phyloP scores from a whole-genome alignment of 163 green algal genomes.

The Scenedesmus sp. region DNA sequence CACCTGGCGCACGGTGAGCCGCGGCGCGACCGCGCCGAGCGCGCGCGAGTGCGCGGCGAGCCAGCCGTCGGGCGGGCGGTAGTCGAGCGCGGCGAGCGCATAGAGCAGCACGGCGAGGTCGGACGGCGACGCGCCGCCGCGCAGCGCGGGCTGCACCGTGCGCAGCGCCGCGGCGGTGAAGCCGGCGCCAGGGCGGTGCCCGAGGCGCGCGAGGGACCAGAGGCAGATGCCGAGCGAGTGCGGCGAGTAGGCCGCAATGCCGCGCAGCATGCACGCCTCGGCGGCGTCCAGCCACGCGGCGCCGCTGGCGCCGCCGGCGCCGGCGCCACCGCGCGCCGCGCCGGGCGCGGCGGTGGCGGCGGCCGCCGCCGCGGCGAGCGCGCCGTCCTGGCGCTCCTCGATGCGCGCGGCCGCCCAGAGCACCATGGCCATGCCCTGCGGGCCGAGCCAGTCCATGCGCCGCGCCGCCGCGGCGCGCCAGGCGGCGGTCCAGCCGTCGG shows the following conservation, averaged over 20 bases:
- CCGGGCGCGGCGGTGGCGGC: background rate
- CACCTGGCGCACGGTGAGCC: constrained; percentile 7
- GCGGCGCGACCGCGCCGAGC: background rate
- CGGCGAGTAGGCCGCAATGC: background rate
- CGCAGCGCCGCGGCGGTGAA: background rate
- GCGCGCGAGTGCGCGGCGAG: background rate
- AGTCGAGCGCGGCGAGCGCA: constrained; percentile 1
- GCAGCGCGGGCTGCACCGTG: background rate
- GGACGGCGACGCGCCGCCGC: background rate
- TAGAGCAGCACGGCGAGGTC: constrained; percentile 39
- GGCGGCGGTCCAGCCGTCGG: background rate
- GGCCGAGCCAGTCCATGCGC: background rate
- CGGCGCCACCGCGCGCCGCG: background rate
- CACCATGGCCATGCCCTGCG: constrained; percentile 37
- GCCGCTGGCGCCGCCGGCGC: background rate
- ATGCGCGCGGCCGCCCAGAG: constrained; percentile 35
- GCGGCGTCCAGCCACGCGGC: constrained; percentile 12
- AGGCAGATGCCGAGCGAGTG: constrained; percentile 33
- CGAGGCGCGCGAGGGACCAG: constrained; percentile 12
- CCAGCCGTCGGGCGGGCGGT: background rate
- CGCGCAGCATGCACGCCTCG: background rate
- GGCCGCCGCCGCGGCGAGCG: no score
- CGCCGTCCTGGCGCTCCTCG: background rate
- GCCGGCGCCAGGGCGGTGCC: background rate
- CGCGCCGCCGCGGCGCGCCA: background rate